These are phyloP conservation scores for Penicillium pancosmium DNA, from an alignment of 495 filamentous ascomycete genomes.

Conservation along the genomic window DNA sequence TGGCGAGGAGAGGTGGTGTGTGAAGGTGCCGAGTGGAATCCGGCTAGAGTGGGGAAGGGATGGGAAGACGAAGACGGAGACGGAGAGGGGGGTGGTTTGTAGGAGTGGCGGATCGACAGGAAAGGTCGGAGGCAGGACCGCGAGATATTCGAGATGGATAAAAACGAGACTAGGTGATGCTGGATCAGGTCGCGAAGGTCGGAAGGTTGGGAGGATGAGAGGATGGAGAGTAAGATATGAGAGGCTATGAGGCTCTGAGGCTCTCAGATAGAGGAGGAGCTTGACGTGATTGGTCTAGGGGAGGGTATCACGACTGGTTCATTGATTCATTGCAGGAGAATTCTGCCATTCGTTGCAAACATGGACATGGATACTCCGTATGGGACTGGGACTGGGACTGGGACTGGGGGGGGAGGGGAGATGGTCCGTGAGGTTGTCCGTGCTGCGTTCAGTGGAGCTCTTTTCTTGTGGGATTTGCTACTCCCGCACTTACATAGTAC, in stretches of 20 bases:
- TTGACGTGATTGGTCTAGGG: slow-evolving; percentile 1
- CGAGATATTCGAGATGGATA: not conserved
- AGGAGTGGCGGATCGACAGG: slow-evolving; percentile 1
- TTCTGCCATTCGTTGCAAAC: not conserved
- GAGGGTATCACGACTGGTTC: slow-evolving; percentile 2
- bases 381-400: not conserved
- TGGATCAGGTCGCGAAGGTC: not conserved
- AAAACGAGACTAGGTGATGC: not conserved
- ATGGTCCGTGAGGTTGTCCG: slow-evolving; percentile 38
- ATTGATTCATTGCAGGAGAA: slow-evolving; percentile 8
- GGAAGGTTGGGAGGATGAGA: not conserved
- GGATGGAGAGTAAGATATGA: not conserved
- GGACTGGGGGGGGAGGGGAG: slow-evolving; percentile 14
- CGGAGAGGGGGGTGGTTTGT: not conserved
- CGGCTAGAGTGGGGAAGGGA: not conserved
- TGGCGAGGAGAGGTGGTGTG: not conserved
- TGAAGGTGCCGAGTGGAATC: not conserved
- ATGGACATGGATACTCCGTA: not conserved
- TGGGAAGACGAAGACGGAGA: not conserved
- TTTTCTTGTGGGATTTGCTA: too few species aligned
- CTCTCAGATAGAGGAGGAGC: not conserved
- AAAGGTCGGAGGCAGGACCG: not conserved
- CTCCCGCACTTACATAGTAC: too few species aligned
- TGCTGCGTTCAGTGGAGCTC: slow-evolving; percentile 25
- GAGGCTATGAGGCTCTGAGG: not conserved